Conservation (phyloP, 2,329 filamentous ascomycete genomes). For the Teratosphaeria viscida region DNA sequence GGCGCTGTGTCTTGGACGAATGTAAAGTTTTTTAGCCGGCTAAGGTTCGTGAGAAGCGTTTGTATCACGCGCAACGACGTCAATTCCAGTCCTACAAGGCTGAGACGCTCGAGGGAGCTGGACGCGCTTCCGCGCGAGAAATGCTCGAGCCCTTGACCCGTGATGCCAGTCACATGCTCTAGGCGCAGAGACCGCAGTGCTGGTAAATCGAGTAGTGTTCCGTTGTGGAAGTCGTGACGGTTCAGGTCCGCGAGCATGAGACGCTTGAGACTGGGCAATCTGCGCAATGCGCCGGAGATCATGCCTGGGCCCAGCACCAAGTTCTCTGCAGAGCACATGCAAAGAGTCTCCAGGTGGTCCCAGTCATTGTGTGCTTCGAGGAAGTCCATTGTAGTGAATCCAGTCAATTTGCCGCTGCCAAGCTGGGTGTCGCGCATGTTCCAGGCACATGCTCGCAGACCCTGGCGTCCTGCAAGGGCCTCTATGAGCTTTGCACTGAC, state of each 20-base stretch:
- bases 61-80: slow-evolving; percentile 42
- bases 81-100: slow-evolving; percentile 45
- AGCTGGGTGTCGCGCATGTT: slow-evolving; percentile 27
- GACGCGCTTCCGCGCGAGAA: slow-evolving; percentile 40
- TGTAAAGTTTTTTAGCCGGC: slow-evolving; percentile 38
- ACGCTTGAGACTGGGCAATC: slow-evolving; percentile 43
- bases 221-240: slow-evolving; percentile 43
- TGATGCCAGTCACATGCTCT: slow-evolving; percentile 45
- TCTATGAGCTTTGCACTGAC: slow-evolving; percentile 22
- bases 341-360: slow-evolving; percentile 42
- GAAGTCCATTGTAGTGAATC: slow-evolving; percentile 9
- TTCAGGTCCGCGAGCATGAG: slow-evolving; percentile 46
- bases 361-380: slow-evolving; percentile 44
- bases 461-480: slow-evolving; percentile 44
- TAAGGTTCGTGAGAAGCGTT: slow-evolving; percentile 39
- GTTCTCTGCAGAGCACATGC: slow-evolving; percentile 38
- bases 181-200: slow-evolving; percentile 43
- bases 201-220: slow-evolving; percentile 44
- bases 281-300: slow-evolving; percentile 43
- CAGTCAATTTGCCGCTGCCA: slow-evolving; percentile 16
- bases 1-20: slow-evolving; percentile 44
- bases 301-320: slow-evolving; percentile 38
- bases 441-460: slow-evolving; percentile 47
- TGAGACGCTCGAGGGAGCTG: slow-evolving; percentile 35
- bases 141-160: slow-evolving; percentile 42